Evolutionary conservation across 2,329 filamentous ascomycete species (phyloP), one percentile per base, ranked within the genome.

Genomic region (Neonectria sp.): DNA sequence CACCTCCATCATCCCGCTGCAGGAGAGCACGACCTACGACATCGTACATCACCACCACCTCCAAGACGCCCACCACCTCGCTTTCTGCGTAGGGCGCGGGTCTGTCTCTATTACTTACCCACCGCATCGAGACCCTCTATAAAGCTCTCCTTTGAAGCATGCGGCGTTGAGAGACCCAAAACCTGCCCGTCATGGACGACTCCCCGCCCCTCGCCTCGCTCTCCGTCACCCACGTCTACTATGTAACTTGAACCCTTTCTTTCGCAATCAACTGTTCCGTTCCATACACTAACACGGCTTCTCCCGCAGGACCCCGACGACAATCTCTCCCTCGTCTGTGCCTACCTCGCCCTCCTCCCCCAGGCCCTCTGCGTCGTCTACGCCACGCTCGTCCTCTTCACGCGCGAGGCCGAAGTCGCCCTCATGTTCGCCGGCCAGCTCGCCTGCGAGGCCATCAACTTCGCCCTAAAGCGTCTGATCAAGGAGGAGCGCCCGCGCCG

Each of bases 221-320:
- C 68, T 97, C 95, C 58, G 84, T 99, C 73, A 98, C 96, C 12
- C 95, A 98, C 84, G 95, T 98, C 74, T 94, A 96, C 85, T 98
- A 98, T 87, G 95, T 97, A 84, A 59, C 33, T 55, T 37, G 43
- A n/a, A 35, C 46, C 37, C 15, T 13, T 11, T 24, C 45, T 45
- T 31, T 15, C 37, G 25, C 37, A 24, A n/a, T 17, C n/a, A 6
- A 63, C 45, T 45, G 57, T 46, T 51, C 52, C 48, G 25, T 25
- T 52, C 27, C n/a, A 24, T 29, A 31, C 58, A 46, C 60, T 58
- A 55, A 69, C 27, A 3, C 63, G 35, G 55, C 55, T 46, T 56
- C 27, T 12, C 33, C 8, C 17, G 2, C 77, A 97, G 95, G 93
- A 98, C 83, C 95, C 97, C 6, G 82, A 90, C 68, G 95, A 98